Conservation (phyloP, 768 basidiomycete genomes). For the Hydnomerulius pinastri region DNA sequence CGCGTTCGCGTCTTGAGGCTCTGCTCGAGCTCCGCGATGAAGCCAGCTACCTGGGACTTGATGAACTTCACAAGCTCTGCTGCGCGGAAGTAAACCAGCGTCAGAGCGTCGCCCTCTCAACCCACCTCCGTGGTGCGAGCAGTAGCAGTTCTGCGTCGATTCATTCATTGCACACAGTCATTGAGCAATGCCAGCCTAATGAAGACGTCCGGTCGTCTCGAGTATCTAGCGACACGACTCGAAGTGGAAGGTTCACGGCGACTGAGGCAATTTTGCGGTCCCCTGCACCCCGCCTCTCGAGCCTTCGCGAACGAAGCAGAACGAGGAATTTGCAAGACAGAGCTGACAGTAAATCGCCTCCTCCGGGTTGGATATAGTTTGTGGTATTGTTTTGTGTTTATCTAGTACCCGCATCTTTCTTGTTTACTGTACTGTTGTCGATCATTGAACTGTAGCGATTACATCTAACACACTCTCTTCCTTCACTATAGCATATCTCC, state of each 20-base stretch:
- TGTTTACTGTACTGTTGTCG: too few species aligned
- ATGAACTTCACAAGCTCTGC: conserved; percentile 65
- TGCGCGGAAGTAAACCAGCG: conserved; percentile 61
- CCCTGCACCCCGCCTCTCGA: conserved; percentile 7
- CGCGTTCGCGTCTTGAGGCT: conserved; percentile 55
- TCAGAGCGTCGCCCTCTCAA: conserved; percentile 39
- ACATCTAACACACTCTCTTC: background rate
- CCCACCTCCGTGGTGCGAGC: conserved; percentile 40
- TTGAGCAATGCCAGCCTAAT: conserved; percentile 49
- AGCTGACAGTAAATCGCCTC: conserved; percentile 19
- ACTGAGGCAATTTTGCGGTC: conserved; percentile 10
- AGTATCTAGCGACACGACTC: background rate
- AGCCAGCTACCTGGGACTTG: conserved; percentile 72
- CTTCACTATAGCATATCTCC: background rate
- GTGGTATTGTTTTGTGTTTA: too few species aligned
- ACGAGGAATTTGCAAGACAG: conserved; percentile 1
- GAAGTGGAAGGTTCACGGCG: background rate
- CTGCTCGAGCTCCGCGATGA: conserved; percentile 81
- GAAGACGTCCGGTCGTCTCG: conserved; percentile 12
- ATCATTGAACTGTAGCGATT: too few species aligned
- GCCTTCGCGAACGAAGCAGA: conserved; percentile 18
- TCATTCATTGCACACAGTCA: conserved; percentile 60
- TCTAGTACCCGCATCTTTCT: too few species aligned
- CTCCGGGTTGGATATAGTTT: conserved; percentile 52
- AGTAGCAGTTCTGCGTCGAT: conserved; percentile 54